Percentiles rank a stretch among this genome's conserved stretches.
Evolutionary conservation across 139 green algal genomes (phyloP).

Genomic region (Tetradesmus lagerheimii): DNA sequence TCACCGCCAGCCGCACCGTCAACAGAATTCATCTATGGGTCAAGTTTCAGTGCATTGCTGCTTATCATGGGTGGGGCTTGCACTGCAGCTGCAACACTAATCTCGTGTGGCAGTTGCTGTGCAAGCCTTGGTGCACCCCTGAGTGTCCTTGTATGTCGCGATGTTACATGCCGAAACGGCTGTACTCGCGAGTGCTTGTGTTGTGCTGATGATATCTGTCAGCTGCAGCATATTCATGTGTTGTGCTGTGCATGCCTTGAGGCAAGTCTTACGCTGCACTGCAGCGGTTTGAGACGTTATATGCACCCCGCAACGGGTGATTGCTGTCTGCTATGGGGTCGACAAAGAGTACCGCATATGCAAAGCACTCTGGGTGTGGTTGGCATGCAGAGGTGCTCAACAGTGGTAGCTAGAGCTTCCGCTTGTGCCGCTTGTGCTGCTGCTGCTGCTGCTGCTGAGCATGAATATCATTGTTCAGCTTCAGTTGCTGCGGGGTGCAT

Average conservation of each 20-base stretch:
- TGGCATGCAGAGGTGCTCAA: too few species aligned
- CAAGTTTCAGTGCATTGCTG: not conserved
- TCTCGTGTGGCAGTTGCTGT: not conserved
- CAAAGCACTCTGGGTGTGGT: too few species aligned
- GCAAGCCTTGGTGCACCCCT: too few species aligned
- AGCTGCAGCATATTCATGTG: not conserved
- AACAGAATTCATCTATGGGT: not conserved
- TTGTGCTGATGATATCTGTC: not conserved
- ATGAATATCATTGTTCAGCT: too few species aligned
- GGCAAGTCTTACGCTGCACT: not conserved
- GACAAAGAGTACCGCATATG: too few species aligned
- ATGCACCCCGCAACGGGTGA: too few species aligned
- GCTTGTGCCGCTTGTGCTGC: too few species aligned
- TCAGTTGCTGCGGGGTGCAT: too few species aligned
- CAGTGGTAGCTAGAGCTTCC: too few species aligned
- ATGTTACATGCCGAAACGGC: not conserved
- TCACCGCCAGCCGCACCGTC: not conserved
- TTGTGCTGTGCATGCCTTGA: not conserved
- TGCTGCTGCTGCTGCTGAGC: too few species aligned
- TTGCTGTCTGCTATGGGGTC: too few species aligned
- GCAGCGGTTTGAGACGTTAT: not conserved
- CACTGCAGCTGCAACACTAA: not conserved
- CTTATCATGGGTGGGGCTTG: not conserved
- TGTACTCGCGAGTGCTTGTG: not conserved
- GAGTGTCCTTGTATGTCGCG: not conserved